Evolutionary conservation across 441 rosid genomes (phyloP), one percentile per base, ranked within the genome.

Genomic region (Manihot esculenta): DNA sequence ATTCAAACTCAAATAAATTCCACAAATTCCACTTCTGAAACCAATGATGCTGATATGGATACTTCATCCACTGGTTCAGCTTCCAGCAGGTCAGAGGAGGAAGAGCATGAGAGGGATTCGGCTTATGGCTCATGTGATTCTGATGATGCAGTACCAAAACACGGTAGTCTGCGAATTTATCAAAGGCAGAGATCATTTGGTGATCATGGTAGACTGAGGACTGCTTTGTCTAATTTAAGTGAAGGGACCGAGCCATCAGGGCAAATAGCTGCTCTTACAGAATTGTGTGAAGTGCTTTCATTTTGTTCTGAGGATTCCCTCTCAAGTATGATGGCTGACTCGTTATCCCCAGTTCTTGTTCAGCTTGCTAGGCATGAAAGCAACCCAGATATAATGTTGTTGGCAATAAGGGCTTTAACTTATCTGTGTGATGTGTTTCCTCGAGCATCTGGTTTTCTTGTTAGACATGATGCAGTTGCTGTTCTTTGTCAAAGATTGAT

Each of bases 401-500:
- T 93, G 53, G 91, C 98, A 10, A 81, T 89, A 73, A 88, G 99
- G 86, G 94, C 96, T 62, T 83, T 96, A 69, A 96, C 99, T 75
- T 93, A 96, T 79, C 78, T 96, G 71, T 90, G 97, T 62, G 99
- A 96, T 80, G 93, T 90, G 62, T 96, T 83, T 80, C 98, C 99
- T n/a, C 86, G 82, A 62, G 91, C 98, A 68, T 84, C 97, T 42
- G 69, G 68, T 53, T 75, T 83, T 69, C 97, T 96, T 80, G 89
- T 91, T 72, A 84, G 84, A 49, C 96, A 96, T 77, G 94, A 86
- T 64, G 91, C 92, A 0, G 80, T 93, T 78, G 86, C 94, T 79
- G 90, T 92, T 68, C 93, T 96, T 71, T 96, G 99, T 77, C 84
- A 90, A 76, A 85, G 84, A 73, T 85, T 96, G 72, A 72, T 84